Conservation (phyloP, 1,284 basidiomycete genomes). For the Cutaneotrichosporon cutaneum region DNA sequence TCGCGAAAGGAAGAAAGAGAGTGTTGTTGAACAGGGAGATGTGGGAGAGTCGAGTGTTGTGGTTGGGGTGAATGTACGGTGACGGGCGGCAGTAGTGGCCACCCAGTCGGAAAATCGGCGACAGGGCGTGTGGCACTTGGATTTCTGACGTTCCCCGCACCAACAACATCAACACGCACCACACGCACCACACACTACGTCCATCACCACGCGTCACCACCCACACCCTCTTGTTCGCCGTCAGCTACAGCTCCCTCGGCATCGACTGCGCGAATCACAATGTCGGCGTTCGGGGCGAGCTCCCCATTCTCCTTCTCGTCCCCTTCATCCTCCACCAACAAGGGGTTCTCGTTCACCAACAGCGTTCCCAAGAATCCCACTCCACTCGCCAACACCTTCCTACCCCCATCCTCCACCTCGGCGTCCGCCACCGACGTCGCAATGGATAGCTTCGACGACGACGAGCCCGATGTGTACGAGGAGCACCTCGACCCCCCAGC, state of each 20-base stretch:
- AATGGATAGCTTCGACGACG: slow-evolving; percentile 10
- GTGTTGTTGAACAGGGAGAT: background rate
- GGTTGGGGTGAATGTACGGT: background rate
- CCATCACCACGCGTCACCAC: too few relatives aligned
- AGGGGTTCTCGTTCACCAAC: slow-evolving; percentile 15
- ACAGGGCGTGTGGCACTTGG: slow-evolving; percentile 4
- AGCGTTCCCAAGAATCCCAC: slow-evolving; percentile 22
- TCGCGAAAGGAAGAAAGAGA: background rate
- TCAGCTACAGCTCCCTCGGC: background rate
- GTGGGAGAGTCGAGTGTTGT: background rate
- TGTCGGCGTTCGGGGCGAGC: slow-evolving; percentile 12
- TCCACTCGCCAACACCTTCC: slow-evolving; percentile 23
- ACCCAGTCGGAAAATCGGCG: slow-evolving; percentile 3
- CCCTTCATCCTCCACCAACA: slow-evolving; percentile 10
- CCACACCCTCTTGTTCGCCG: background rate
- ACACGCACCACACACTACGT: background rate
- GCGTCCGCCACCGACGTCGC: slow-evolving; percentile 3
- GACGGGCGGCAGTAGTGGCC: background rate
- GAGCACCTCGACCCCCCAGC: slow-evolving; percentile 37
- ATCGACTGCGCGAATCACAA: background rate
- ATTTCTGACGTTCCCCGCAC: background rate
- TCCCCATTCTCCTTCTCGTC: slow-evolving; percentile 14
- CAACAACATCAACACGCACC: background rate
- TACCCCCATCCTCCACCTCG: slow-evolving; percentile 4
- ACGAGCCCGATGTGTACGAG: slow-evolving; percentile 8